A percentile compares a stretch with the other conserved stretches of the same genome.
Evolutionary conservation across 305 asterid genomes (phyloP).

Genomic region (Fraxinus sp.): DNA sequence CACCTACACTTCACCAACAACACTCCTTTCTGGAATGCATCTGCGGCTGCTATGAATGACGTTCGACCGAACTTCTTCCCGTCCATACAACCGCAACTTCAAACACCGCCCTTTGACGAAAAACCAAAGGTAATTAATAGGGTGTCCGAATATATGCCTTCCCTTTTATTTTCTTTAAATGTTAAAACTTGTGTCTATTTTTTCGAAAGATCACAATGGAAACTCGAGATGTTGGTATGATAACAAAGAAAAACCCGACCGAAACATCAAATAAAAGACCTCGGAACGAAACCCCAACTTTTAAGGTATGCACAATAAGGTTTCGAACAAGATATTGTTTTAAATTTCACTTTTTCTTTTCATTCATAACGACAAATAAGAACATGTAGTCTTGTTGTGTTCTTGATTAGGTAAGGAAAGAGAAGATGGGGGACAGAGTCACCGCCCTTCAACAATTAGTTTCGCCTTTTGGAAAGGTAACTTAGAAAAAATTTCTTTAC

Average conservation of each 20-base stretch:
- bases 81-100: conserved; percentile 42
- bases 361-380: conserved; percentile 3
- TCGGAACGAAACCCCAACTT: conserved; percentile 64
- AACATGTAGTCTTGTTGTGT: conserved; percentile 30
- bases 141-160: background rate
- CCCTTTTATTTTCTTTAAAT: background rate
- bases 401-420: conserved; percentile 84
- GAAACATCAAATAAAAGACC: conserved; percentile 68
- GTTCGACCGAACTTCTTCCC: conserved; percentile 61
- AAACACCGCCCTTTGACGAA: conserved; percentile 54
- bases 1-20: conserved; percentile 75
- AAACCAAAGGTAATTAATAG: conserved; percentile 56
- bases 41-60: conserved; percentile 45
- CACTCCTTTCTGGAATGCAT: conserved; percentile 81
- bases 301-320: conserved; percentile 52
- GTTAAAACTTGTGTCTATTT: background rate
- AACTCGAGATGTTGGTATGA: conserved; percentile 35
- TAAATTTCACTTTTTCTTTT: conserved; percentile 3
- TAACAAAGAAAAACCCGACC: conserved; percentile 42
- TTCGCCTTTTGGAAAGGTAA: conserved; percentile 99
- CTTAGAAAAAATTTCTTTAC: conserved; percentile 25
- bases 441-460: conserved; percentile 99
- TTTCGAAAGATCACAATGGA: conserved; percentile 43
- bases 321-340: background rate
- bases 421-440: conserved; percentile 99